These are phyloP conservation scores for Syncephalastrum racemosum DNA, from an alignment of 371 early-diverging fungal genomes.

Conservation along the genomic window DNA sequence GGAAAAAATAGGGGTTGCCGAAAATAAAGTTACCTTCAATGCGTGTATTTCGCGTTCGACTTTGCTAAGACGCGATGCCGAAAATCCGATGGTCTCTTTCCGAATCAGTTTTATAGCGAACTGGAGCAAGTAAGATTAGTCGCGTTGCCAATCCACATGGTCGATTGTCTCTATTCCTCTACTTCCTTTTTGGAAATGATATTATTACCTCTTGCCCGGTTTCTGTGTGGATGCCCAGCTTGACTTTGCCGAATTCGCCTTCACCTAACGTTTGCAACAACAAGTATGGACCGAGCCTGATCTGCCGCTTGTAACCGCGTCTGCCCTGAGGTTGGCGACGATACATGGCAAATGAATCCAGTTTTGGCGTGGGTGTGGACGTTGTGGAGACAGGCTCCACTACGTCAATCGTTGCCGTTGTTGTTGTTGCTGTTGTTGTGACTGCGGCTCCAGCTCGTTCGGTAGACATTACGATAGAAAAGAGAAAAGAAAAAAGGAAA, in stretches of 20 bases:
- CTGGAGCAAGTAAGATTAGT: constrained; percentile 19
- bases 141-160: background rate
- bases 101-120: constrained; percentile 72
- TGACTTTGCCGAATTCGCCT: constrained; percentile 98
- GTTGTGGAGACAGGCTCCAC: too few species aligned
- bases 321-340: constrained; percentile 1
- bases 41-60: constrained; percentile 77
- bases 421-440: too few species aligned
- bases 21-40: constrained; percentile 43
- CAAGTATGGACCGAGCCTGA: constrained; percentile 86
- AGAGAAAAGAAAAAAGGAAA: background rate
- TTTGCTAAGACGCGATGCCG: constrained; percentile 53
- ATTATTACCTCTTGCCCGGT: constrained; percentile 88
- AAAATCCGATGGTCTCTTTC: constrained; percentile 51
- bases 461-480: constrained; percentile 2
- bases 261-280: constrained; percentile 93
- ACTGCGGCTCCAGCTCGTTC: background rate
- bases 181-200: too few species aligned
- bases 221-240: constrained; percentile 87
- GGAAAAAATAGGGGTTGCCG: background rate
- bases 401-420: too few species aligned
- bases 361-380: too few species aligned
- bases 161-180: background rate
- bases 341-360: background rate
- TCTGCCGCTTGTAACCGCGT: constrained; percentile 17